Evolutionary conservation across 2,329 filamentous ascomycete genomes (phyloP).

Genomic region (Diplodia seriata): DNA sequence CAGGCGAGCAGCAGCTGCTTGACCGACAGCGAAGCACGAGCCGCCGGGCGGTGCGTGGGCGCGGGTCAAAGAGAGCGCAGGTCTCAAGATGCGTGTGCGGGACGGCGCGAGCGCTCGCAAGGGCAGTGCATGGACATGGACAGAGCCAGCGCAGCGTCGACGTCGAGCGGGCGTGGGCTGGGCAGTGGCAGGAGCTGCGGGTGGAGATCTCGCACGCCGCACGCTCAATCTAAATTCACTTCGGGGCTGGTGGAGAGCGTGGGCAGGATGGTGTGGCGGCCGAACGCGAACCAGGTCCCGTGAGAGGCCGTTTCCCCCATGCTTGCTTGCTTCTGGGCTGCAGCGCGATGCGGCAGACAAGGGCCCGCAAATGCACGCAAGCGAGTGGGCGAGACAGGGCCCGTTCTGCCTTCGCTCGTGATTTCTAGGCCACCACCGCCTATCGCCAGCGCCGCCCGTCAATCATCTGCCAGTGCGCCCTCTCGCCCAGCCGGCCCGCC

Average conservation of each 20-base stretch:
- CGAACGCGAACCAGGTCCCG: slow-evolving; percentile 29
- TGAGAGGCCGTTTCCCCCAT: slow-evolving; percentile 31
- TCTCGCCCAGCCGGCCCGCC: slow-evolving; percentile 24
- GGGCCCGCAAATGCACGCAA: slow-evolving; percentile 31
- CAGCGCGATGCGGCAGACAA: slow-evolving; percentile 29
- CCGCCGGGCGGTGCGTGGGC: slow-evolving; percentile 25
- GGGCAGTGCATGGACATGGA: slow-evolving; percentile 28
- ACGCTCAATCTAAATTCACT: slow-evolving; percentile 33
- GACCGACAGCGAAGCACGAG: slow-evolving; percentile 27
- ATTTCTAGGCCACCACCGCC: slow-evolving; percentile 27
- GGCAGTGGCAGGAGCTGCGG: slow-evolving; percentile 3
- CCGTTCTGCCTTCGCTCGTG: slow-evolving; percentile 21
- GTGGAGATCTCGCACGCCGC: slow-evolving; percentile 33
- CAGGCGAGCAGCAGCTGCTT: slow-evolving; percentile 27
- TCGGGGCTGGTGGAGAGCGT: slow-evolving; percentile 25
- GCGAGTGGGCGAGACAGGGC: slow-evolving; percentile 29
- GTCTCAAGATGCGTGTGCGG: slow-evolving; percentile 33
- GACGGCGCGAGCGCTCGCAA: slow-evolving; percentile 32
- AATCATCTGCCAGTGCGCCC: slow-evolving; percentile 24
- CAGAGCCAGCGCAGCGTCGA: slow-evolving; percentile 27
- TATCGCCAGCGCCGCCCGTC: slow-evolving; percentile 23
- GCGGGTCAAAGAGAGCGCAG: slow-evolving; percentile 30
- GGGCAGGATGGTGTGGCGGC: slow-evolving; percentile 28
- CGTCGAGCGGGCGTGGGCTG: slow-evolving; percentile 10
- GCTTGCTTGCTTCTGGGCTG: slow-evolving; percentile 32